Evolutionary conservation across 805 yeast species (phyloP).

Genomic region (Candida piceae): DNA sequence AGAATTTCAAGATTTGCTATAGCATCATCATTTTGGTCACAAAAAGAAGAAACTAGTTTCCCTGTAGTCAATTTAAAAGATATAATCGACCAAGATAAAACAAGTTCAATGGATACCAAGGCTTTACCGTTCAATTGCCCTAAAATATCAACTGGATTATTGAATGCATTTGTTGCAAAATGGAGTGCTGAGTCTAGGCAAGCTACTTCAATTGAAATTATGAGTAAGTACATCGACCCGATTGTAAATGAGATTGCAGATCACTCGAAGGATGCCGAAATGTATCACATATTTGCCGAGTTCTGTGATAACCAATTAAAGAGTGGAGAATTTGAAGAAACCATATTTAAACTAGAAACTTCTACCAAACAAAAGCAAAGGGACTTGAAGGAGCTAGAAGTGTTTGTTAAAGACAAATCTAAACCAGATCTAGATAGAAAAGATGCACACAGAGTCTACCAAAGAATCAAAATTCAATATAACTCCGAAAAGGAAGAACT

Average conservation of each 20-base stretch:
- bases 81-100: constrained; percentile 17
- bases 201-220: constrained; percentile 56
- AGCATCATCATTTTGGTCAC: constrained; percentile 63
- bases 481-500: constrained; percentile 46
- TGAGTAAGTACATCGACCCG: constrained; percentile 51
- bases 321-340: constrained; percentile 38
- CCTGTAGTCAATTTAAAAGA: constrained; percentile 52
- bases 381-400: constrained; percentile 47
- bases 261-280: constrained; percentile 30
- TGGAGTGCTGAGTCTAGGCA: constrained; percentile 74
- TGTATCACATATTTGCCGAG: constrained; percentile 58
- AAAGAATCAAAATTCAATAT: constrained; percentile 43
- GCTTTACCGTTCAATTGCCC: constrained; percentile 8
- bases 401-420: constrained; percentile 36
- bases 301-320: constrained; percentile 68
- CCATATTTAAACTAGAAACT: constrained; percentile 34
- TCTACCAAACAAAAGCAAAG: constrained; percentile 30
- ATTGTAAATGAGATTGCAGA: constrained; percentile 16
- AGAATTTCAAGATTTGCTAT: constrained; percentile 38
- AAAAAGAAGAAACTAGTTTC: constrained; percentile 44
- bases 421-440: constrained; percentile 43
- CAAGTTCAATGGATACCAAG: constrained; percentile 1
- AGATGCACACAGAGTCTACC: constrained; percentile 47
- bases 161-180: constrained; percentile 41
- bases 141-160: constrained; percentile 11